phyloP scores from a whole-genome alignment of 257 asterid genomes.

The Leptodermis oblonga region DNA sequence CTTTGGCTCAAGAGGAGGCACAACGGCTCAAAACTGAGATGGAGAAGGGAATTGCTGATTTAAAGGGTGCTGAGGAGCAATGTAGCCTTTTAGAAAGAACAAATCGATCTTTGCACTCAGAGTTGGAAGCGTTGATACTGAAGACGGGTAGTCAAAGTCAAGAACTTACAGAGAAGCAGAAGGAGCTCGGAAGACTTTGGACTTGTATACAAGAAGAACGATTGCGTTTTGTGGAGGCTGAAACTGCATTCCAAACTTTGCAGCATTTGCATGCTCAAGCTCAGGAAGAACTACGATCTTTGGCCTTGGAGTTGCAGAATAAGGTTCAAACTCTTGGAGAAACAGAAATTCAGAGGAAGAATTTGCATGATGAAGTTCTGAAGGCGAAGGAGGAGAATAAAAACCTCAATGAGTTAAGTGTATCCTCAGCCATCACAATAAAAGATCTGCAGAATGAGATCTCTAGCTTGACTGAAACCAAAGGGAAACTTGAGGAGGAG shows the following conservation, averaged over 20 bases:
- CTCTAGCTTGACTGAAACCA: slow-evolving; percentile 50
- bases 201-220: slow-evolving; percentile 86
- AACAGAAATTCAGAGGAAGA: slow-evolving; percentile 52
- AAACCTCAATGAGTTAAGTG: slow-evolving; percentile 53
- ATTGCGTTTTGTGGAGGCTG: slow-evolving; percentile 87
- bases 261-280: slow-evolving; percentile 86
- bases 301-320: slow-evolving; percentile 67
- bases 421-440: slow-evolving; percentile 59
- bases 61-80: slow-evolving; percentile 76
- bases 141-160: slow-evolving; percentile 74
- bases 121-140: slow-evolving; percentile 67
- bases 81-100: slow-evolving; percentile 60
- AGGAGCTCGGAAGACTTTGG: slow-evolving; percentile 81
- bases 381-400: slow-evolving; percentile 67
- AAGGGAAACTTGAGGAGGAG: slow-evolving; percentile 74
- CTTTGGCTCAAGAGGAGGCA: slow-evolving; percentile 56
- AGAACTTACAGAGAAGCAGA: slow-evolving; percentile 88
- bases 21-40: slow-evolving; percentile 61
- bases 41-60: slow-evolving; percentile 51
- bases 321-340: slow-evolving; percentile 55
- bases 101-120: slow-evolving; percentile 71
- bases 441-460: slow-evolving; percentile 66
- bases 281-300: slow-evolving; percentile 78
- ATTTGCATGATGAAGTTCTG: slow-evolving; percentile 60
- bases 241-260: slow-evolving; percentile 89